Evolutionary conservation across 345 rosid species (phyloP).

Genomic region (Lenwebbia sp.): DNA sequence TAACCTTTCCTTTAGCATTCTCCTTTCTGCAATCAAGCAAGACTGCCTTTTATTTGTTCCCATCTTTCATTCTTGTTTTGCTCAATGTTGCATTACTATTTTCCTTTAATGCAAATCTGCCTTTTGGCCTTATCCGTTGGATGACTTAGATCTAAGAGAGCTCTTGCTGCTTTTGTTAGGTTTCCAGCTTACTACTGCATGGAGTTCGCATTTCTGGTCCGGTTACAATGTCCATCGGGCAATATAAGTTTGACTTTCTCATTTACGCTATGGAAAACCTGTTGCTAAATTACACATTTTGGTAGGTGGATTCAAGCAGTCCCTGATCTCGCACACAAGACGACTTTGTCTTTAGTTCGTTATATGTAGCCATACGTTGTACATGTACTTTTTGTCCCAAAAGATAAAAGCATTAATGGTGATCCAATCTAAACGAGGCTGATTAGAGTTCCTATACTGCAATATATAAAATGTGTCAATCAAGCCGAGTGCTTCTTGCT

Average conservation of each 20-base stretch:
- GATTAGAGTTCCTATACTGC: neutral
- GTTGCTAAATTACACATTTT: neutral
- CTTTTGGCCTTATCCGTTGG: neutral
- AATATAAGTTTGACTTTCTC: conserved; percentile 22
- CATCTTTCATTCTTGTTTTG: neutral
- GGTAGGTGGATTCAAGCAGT: neutral
- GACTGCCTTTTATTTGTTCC: neutral
- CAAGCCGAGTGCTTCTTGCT: neutral
- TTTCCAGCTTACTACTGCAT: conserved; percentile 41
- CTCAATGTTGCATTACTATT: neutral
- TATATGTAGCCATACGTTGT: neutral
- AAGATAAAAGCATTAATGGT: neutral
- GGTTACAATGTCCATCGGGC: conserved; percentile 52
- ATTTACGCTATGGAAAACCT: neutral
- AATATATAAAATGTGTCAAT: neutral
- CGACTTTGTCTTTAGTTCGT: neutral
- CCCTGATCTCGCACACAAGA: neutral
- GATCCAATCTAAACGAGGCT: neutral
- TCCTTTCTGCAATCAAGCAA: neutral
- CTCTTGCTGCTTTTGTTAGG: conserved; percentile 13
- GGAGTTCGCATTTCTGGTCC: conserved; percentile 66
- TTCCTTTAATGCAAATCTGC: neutral
- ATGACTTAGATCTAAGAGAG: neutral
- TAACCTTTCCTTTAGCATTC: neutral
- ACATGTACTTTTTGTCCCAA: neutral